phyloP scores from a whole-genome alignment of 306 rosid genomes.

The Rosa chinensis region DNA sequence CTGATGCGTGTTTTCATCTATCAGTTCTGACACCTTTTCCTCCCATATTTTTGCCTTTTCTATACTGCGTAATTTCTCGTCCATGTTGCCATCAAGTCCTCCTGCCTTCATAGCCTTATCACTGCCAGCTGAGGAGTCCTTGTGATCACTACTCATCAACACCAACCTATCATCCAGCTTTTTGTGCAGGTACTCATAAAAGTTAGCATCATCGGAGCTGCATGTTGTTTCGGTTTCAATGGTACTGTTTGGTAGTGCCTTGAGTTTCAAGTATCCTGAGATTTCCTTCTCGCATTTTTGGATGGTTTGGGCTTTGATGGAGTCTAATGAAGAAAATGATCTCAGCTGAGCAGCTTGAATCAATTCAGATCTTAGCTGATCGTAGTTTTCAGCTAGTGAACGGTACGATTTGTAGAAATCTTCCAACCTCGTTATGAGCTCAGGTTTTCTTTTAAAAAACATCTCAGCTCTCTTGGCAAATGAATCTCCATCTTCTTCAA shows the following conservation, averaged over 20 bases:
- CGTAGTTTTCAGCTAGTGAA: conserved; percentile 26
- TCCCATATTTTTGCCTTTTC: conserved; percentile 16
- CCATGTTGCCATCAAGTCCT: neutral
- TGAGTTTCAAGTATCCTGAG: conserved; percentile 2
- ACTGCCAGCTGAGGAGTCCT: neutral
- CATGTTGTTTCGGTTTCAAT: neutral
- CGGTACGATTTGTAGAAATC: conserved; percentile 36
- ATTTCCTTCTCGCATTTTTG: conserved; percentile 14
- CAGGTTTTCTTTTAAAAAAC: conserved; percentile 33
- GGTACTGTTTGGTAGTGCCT: neutral
- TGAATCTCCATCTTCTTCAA: conserved; percentile 42
- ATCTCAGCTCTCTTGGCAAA: conserved; percentile 37
- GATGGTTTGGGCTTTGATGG: conserved; percentile 11
- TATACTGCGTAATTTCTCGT: neutral
- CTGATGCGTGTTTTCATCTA: conserved; percentile 19
- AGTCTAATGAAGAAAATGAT: conserved; percentile 8
- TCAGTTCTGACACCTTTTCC: conserved; percentile 19
- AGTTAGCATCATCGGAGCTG: neutral
- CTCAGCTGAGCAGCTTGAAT: conserved; percentile 9
- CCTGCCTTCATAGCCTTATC: neutral
- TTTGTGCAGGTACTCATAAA: neutral
- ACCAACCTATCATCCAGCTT: neutral
- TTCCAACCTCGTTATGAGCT: conserved; percentile 27
- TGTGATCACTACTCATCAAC: neutral
- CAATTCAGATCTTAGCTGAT: conserved; percentile 18